Conservation (phyloP, 768 basidiomycete genomes). For the Hericium coralloides region DNA sequence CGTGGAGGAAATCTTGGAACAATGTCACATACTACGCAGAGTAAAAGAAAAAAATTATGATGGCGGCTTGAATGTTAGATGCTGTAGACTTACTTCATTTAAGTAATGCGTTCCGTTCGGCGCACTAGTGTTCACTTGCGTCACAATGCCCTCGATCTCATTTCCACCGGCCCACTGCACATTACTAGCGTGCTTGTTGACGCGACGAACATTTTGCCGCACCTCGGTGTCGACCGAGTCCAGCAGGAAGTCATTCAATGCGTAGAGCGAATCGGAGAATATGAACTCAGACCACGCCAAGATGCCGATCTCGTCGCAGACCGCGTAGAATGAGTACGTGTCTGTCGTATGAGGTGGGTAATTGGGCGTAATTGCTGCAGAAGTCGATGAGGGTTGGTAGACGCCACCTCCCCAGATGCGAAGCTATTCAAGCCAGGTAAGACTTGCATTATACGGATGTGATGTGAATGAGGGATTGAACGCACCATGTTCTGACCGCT, state of each 20-base stretch:
- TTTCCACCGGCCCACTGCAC: slow-evolving; percentile 56
- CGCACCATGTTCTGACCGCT: slow-evolving; percentile 54
- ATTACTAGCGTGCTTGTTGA: slow-evolving; percentile 49
- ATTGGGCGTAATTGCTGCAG: slow-evolving; percentile 21
- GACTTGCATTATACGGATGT: not conserved
- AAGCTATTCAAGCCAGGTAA: slow-evolving; percentile 24
- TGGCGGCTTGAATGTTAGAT: not conserved
- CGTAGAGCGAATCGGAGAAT: slow-evolving; percentile 48
- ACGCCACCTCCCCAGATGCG: slow-evolving; percentile 54
- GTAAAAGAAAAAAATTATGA: not conserved
- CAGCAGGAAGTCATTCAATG: slow-evolving; percentile 44
- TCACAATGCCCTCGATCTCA: slow-evolving; percentile 49
- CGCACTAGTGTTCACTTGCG: slow-evolving; percentile 24
- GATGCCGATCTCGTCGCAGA: slow-evolving; percentile 53
- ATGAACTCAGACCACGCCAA: slow-evolving; percentile 55
- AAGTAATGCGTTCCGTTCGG: slow-evolving; percentile 39
- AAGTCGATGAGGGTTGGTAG: slow-evolving; percentile 36
- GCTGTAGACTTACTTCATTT: slow-evolving; percentile 31
- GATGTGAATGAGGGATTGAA: not conserved
- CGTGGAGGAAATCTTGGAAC: slow-evolving; percentile 44
- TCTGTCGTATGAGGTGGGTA: slow-evolving; percentile 22
- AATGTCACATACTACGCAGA: slow-evolving; percentile 34
- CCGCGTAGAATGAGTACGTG: slow-evolving; percentile 45
- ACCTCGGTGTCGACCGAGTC: slow-evolving; percentile 46
- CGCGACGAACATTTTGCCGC: slow-evolving; percentile 44